Percentiles rank a stretch among this genome's conserved stretches.
Evolutionary conservation across 331 rosid genomes (phyloP).

Genomic region (Malus hybrid): DNA sequence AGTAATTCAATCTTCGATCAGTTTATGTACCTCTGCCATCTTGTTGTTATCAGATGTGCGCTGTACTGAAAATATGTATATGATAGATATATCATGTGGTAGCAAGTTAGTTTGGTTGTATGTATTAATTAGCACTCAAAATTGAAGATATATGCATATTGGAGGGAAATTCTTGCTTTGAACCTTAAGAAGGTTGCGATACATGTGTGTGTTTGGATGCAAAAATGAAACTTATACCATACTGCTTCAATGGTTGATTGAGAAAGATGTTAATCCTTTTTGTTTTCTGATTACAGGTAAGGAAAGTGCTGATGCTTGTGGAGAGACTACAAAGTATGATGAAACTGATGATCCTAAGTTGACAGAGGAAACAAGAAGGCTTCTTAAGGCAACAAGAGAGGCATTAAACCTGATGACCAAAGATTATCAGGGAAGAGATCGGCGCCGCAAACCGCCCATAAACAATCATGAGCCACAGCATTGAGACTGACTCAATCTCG

Average conservation of each 20-base stretch:
- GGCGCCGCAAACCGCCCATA: conserved; percentile 55
- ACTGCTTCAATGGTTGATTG: background rate
- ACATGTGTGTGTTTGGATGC: background rate
- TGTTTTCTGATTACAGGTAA: conserved; percentile 29
- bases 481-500: conserved; percentile 8
- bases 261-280: background rate
- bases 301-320: conserved; percentile 18
- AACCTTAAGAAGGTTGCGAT: background rate
- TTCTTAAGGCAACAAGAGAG: conserved; percentile 47
- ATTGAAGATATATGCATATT: conserved; percentile 3
- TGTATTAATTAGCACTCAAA: background rate
- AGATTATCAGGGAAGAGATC: conserved; percentile 50
- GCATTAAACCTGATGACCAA: conserved; percentile 41
- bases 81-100: background rate
- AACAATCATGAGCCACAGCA: conserved; percentile 51
- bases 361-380: conserved; percentile 28
- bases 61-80: too few species aligned
- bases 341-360: background rate
- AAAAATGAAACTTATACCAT: too few species aligned
- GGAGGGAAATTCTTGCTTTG: background rate
- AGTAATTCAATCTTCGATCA: background rate
- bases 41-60: background rate
- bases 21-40: background rate
- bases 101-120: background rate
- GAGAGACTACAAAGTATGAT: background rate